Base-by-base conservation (phyloP, 2,329 filamentous ascomycete genomes). In the Torrubiella hemipterigena region DNA sequence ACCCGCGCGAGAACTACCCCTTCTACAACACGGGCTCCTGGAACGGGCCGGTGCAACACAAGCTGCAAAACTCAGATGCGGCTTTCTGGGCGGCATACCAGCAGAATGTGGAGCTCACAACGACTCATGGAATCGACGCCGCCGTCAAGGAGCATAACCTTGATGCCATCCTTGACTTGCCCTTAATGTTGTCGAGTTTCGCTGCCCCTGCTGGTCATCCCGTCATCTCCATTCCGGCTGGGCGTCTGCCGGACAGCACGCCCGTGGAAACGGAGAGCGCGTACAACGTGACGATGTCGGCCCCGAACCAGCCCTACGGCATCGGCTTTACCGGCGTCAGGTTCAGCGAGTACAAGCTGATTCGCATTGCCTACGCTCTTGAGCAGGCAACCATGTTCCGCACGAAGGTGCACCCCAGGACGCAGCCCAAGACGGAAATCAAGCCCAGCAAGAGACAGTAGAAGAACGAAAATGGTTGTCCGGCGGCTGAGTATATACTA, bases 291-390 rank as follows among this genome's bases (percentile, higher is more conserved):
- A 65, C 73, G 7, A 50, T 53, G 1, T 56, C 52, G 0, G 73
- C 56, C 1, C 73, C 75, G 0, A 68, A 69, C 13, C 49, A 73
- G 16, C 63, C 63, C 15, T 75, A 81, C 47, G 78, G 78, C 0
- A 52, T 83, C 10, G 63, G 62, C 7, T 81, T 82, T 42, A 54
- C 80, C 27, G 79, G 76, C 0, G 51, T 52, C 3, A 63, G 61
- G 29, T 83, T 70, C 56, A 69, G 61, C 22, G 78, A 83, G 49
- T 68, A 67, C 42, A 60, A 52, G 19, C 44, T 84, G 40, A 69
- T 83, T 35, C 70, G 69, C 0, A 65, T 75, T 45, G 78, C 76
- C 6, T 81, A 77, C 56, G 76, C 73, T 4, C 81, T 73, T 51
- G 78, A 84, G 56, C 72, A 79, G 55, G 56, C 61, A 39, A 77